phyloP scores from a whole-genome alignment of 1,284 basidiomycete species.

The Sporisorium iseilematis-ciliati region DNA sequence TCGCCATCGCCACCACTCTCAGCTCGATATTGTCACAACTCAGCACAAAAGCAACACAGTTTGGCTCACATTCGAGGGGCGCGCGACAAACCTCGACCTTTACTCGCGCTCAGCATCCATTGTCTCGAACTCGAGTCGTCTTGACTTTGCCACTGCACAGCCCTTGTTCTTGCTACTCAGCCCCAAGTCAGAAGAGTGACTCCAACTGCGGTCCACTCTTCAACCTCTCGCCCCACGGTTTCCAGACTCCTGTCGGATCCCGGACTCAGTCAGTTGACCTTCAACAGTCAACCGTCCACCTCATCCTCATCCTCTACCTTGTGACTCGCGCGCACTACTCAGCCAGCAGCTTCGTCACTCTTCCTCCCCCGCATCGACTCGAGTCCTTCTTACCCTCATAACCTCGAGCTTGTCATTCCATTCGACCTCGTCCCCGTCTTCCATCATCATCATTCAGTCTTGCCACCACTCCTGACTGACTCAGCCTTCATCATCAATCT shows the following conservation, averaged over 20 bases:
- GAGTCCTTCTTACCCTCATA: background rate
- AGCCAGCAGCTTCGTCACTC: conserved; percentile 16
- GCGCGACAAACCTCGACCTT: background rate
- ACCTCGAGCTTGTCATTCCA: background rate
- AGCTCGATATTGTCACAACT: conserved; percentile 6
- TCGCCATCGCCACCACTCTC: conserved; percentile 11
- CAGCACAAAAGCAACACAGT: conserved; percentile 1
- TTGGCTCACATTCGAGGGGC: background rate
- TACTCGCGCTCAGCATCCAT: conserved; percentile 4
- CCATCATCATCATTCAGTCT: background rate
- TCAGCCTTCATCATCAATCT: conserved; percentile 15
- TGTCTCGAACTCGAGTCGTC: conserved; percentile 7
- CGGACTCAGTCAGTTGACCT: background rate
- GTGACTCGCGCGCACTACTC: conserved; percentile 36
- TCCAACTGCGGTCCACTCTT: background rate
- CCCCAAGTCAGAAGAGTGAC: background rate
- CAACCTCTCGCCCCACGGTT: background rate
- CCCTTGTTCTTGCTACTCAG: conserved; percentile 4
- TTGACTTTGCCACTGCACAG: conserved; percentile 22
- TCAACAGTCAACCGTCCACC: conserved; percentile 8
- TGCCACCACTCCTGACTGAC: background rate
- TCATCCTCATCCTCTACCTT: conserved; percentile 4
- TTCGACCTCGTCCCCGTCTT: background rate
- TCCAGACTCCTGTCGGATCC: conserved; percentile 5
- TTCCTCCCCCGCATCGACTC: background rate